Percentiles rank a stretch among this genome's conserved stretches.
Conservation (phyloP, 257 asterid species). For the Fraxinus americana region DNA sequence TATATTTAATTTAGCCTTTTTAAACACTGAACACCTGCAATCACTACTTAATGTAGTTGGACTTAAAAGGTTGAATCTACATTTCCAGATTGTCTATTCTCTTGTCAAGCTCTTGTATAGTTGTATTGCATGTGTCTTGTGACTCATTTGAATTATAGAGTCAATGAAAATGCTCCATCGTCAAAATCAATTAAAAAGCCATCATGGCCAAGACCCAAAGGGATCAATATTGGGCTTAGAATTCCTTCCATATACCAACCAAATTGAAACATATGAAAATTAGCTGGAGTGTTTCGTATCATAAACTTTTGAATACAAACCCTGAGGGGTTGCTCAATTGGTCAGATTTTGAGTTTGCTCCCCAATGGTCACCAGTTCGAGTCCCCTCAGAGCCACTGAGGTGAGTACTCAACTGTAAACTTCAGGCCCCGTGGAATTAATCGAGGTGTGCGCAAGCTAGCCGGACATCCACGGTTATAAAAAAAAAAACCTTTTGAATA, state of each 20-base stretch:
- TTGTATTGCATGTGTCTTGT: not conserved
- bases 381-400: too few relatives aligned
- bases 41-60: not conserved
- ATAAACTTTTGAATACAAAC: not conserved
- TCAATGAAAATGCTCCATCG: not conserved
- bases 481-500: not conserved
- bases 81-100: not conserved
- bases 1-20: not conserved
- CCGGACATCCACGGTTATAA: too few relatives aligned
- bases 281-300: not conserved
- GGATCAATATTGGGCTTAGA: not conserved
- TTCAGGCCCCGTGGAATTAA: too few relatives aligned
- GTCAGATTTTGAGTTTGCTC: too few relatives aligned
- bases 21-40: not conserved
- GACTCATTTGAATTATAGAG: not conserved
- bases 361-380: too few relatives aligned
- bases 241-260: not conserved
- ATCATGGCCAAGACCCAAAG: not conserved
- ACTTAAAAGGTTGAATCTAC: not conserved
- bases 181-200: not conserved
- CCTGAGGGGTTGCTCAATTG: too few relatives aligned
- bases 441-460: too few relatives aligned
- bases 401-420: too few relatives aligned
- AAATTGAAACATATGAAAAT: not conserved
- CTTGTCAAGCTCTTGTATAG: not conserved